Percentiles rank a stretch among this genome's conserved stretches.
Evolutionary conservation across 345 rosid genomes (phyloP).

Genomic region (Litchi chinensis): DNA sequence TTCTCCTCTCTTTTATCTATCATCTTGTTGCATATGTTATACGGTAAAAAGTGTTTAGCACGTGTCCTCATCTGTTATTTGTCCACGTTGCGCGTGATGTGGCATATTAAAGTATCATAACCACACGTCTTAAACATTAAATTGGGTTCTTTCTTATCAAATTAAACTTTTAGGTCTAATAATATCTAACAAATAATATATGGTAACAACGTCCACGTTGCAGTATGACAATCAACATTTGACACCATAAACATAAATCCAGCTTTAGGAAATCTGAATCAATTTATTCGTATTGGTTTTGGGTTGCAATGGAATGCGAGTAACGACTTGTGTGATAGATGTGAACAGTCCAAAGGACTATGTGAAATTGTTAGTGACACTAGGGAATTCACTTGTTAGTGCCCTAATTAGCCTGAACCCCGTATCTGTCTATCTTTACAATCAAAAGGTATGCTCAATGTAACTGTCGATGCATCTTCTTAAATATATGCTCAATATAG

Average conservation of each 20-base stretch:
- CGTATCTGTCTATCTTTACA: background rate
- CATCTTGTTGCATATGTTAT: too few species aligned
- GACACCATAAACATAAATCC: background rate
- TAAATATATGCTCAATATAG: too few species aligned
- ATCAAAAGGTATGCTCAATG: too few species aligned
- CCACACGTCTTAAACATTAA: too few species aligned
- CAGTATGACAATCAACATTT: background rate
- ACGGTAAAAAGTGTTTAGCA: too few species aligned
- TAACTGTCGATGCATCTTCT: too few species aligned
- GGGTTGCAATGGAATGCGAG: conserved; percentile 18
- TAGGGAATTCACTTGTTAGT: conserved; percentile 22
- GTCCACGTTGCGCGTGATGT: too few species aligned
- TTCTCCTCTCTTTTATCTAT: too few species aligned
- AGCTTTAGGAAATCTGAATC: background rate
- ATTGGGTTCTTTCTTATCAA: too few species aligned
- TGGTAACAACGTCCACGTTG: background rate
- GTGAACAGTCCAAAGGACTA: background rate
- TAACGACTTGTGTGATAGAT: conserved; percentile 6
- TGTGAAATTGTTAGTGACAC: conserved; percentile 17
- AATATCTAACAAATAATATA: background rate
- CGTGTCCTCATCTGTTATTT: too few species aligned
- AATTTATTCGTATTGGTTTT: conserved; percentile 20
- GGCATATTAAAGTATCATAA: too few species aligned
- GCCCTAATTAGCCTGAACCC: background rate
- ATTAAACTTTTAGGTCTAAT: too few species aligned